phyloP scores from a whole-genome alignment of 768 basidiomycete genomes.

The Amanita polypyramis region DNA sequence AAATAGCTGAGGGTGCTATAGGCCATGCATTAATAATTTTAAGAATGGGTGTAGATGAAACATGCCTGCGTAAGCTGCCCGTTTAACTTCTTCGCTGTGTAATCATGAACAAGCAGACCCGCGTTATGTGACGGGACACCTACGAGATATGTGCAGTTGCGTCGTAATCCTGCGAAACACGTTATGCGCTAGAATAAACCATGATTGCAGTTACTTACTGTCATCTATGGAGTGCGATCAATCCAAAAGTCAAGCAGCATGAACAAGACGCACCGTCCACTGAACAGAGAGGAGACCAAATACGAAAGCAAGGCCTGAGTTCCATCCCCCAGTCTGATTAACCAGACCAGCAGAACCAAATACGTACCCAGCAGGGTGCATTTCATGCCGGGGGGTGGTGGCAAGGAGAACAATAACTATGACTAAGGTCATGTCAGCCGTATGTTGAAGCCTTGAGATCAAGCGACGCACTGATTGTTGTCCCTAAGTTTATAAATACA shows the following conservation, averaged over 20 bases:
- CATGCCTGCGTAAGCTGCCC: conserved; percentile 67
- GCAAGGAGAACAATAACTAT: conserved; percentile 81
- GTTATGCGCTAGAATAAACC: neutral
- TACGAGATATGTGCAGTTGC: conserved; percentile 78
- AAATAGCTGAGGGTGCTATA: conserved; percentile 46
- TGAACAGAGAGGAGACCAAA: conserved; percentile 82
- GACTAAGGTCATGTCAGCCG: conserved; percentile 27
- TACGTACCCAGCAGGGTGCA: conserved; percentile 74
- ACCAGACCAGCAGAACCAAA: conserved; percentile 67
- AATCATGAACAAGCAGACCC: conserved; percentile 1
- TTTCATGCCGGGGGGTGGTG: conserved; percentile 58
- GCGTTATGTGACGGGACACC: conserved; percentile 16
- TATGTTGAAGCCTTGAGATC: neutral
- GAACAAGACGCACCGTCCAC: conserved; percentile 54
- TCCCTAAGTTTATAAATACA: conserved; percentile 82
- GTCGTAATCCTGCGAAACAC: conserved; percentile 53
- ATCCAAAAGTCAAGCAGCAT: neutral
- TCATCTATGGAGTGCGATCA: conserved; percentile 32
- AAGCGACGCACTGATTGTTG: conserved; percentile 45
- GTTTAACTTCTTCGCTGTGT: conserved; percentile 63
- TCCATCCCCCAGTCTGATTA: conserved; percentile 77
- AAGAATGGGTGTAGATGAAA: conserved; percentile 3
- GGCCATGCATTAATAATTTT: conserved; percentile 4
- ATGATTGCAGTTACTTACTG: conserved; percentile 24
- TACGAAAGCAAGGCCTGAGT: conserved; percentile 70